Evolutionary conservation across 495 filamentous ascomycete genomes (phyloP).

Genomic region (Podospora bellae-mahoneyi): DNA sequence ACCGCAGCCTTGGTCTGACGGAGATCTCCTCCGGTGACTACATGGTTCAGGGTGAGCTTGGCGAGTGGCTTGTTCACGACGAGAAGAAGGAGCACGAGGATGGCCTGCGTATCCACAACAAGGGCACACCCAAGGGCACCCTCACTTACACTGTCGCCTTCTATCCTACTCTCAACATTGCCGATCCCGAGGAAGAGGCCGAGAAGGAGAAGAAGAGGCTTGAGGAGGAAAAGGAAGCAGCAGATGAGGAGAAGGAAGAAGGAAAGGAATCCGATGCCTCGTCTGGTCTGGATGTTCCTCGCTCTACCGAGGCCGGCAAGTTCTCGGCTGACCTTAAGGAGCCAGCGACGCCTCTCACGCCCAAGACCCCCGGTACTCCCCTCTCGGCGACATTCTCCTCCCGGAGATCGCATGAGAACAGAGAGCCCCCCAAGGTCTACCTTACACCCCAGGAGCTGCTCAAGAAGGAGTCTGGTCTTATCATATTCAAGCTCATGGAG

Average conservation of each 20-base stretch:
- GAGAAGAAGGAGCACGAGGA: slow-evolving; percentile 60
- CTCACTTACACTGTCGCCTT: slow-evolving; percentile 85
- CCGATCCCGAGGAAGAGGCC: slow-evolving; percentile 90
- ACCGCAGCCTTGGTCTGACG: slow-evolving; percentile 75
- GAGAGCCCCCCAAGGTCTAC: slow-evolving; percentile 67
- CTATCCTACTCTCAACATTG: slow-evolving; percentile 80
- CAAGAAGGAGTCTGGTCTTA: slow-evolving; percentile 83
- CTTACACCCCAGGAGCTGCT: slow-evolving; percentile 74
- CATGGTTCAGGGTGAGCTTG: slow-evolving; percentile 69
- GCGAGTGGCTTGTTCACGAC: slow-evolving; percentile 78
- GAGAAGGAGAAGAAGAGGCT: slow-evolving; percentile 46
- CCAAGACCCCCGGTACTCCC: slow-evolving; percentile 32
- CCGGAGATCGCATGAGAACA: slow-evolving; percentile 56
- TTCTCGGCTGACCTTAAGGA: slow-evolving; percentile 29
- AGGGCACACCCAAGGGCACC: slow-evolving; percentile 68
- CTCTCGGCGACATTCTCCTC: slow-evolving; percentile 29
- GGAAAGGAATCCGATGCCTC: slow-evolving; percentile 9
- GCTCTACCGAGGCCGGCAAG: slow-evolving; percentile 39
- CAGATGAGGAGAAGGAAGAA: slow-evolving; percentile 25
- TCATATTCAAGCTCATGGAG: slow-evolving; percentile 93
- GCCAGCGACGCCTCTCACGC: slow-evolving; percentile 33
- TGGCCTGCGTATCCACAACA: slow-evolving; percentile 62
- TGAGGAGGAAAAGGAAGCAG: slow-evolving; percentile 32
- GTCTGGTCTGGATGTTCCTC: slow-evolving; percentile 33
- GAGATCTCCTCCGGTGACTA: slow-evolving; percentile 78